Base-by-base conservation (phyloP, 345 rosid species). In the Streptanthus diversifolius region DNA sequence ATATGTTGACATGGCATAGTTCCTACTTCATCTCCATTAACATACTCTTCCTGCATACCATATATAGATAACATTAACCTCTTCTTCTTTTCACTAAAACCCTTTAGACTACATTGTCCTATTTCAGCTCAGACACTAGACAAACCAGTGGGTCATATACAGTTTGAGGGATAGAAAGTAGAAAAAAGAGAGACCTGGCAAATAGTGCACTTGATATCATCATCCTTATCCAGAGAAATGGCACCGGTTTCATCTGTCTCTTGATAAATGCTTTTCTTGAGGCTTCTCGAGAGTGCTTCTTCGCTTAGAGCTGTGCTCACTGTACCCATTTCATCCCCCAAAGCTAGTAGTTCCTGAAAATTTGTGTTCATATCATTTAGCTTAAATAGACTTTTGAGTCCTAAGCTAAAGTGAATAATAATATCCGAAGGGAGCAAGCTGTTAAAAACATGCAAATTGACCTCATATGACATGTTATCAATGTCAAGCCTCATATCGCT, bases 401-500 rank as follows among this genome's bases (percentile, higher is more conserved):
- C 18, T 61, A 5, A 33, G 30, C 35, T 57, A 24, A 22, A 32
- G 44, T 52, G 8, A 30, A 5, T 15, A 30, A 21, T 29, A 3
- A 10, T 49, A 51, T 33, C 11, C 9, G 1, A 62, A 40, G n/a
- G 18, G 59, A 54, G 36, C 63, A 30, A 66, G 8, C 35, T 54
- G 56, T 52, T 14, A 22, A 30, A 43, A 44, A 63, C 39, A 32
- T 58, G 13, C 25, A 70, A 27, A 79, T 86, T 70, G 29, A 88
- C 99, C 99, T 95, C 98, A 54, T 95, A 95, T 56, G 99, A 90
- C 99, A 91, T 91, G 80, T 87, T 74, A 76, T 95, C 99, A 65
- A 95, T 91, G 82, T 95, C 98, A 71, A 91, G 86, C 80, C 99
- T 91, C 99, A 95, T 86, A 22, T 87, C 97, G 74, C 96, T 86